These are phyloP conservation scores for Vanilla planifolia DNA, from an alignment of 106 monocot species.

Conservation along the genomic window DNA sequence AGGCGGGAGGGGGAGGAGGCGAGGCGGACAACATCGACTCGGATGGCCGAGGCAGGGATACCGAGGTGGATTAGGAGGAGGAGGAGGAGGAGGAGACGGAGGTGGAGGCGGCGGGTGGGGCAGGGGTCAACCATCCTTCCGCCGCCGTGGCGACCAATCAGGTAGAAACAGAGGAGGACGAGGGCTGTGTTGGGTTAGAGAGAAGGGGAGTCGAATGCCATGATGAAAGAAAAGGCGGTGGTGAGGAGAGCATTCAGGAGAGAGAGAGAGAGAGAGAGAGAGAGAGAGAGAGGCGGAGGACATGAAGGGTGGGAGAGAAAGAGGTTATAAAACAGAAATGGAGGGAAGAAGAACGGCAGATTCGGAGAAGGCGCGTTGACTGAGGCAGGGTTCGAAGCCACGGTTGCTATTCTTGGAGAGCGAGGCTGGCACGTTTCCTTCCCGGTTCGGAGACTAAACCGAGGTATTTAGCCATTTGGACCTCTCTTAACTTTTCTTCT, in stretches of 20 bases:
- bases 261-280: not conserved
- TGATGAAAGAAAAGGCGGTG: not conserved
- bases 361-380: not conserved
- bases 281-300: not conserved
- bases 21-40: constrained; percentile 8
- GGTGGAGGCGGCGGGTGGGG: constrained; percentile 1
- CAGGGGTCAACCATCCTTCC: not conserved
- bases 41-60: not conserved
- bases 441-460: too few species aligned
- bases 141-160: not conserved
- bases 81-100: not conserved
- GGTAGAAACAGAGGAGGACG: not conserved
- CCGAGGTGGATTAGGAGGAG: not conserved
- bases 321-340: not conserved
- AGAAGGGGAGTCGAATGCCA: not conserved
- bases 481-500: too few species aligned
- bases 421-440: not conserved
- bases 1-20: not conserved
- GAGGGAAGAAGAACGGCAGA: not conserved
- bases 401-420: not conserved
- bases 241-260: not conserved
- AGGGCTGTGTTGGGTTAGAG: not conserved
- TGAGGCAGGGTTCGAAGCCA: not conserved
- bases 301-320: not conserved
- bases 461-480: too few species aligned